Percentiles rank a stretch among this genome's conserved stretches.
Evolutionary conservation across 257 asterid species (phyloP).

Genomic region (Rauvolfia tetraphylla): DNA sequence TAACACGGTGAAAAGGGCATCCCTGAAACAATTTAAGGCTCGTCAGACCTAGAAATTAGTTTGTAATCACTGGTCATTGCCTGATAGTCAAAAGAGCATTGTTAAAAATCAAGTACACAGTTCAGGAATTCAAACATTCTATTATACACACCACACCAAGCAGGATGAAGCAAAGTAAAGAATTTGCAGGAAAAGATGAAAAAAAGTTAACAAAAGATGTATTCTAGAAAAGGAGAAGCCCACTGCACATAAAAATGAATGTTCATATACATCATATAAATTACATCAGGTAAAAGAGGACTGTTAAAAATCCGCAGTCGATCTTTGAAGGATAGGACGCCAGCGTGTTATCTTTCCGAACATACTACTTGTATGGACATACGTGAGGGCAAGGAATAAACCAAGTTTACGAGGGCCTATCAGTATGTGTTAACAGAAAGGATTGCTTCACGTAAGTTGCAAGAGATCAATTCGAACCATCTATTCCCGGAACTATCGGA

Average conservation of each 20-base stretch:
- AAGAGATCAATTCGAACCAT: neutral
- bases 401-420: too few species aligned
- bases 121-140: neutral
- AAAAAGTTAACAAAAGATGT: neutral
- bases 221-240: neutral
- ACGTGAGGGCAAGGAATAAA: neutral
- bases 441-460: neutral
- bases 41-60: neutral
- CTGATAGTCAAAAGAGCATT: neutral
- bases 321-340: neutral
- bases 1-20: constrained; percentile 75
- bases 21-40: constrained; percentile 45
- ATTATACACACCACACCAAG: neutral
- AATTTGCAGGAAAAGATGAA: neutral
- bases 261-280: neutral
- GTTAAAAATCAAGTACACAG: neutral
- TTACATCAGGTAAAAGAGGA: neutral
- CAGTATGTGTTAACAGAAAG: neutral
- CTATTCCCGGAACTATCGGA: neutral
- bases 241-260: neutral
- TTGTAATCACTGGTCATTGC: neutral
- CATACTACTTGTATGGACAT: neutral
- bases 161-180: neutral
- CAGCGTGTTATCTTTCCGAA: neutral
- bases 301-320: neutral